Evolutionary conservation across 805 yeast species (phyloP), one percentile per base, ranked within the genome.

Genomic region (Ogataea wickerhamii): DNA sequence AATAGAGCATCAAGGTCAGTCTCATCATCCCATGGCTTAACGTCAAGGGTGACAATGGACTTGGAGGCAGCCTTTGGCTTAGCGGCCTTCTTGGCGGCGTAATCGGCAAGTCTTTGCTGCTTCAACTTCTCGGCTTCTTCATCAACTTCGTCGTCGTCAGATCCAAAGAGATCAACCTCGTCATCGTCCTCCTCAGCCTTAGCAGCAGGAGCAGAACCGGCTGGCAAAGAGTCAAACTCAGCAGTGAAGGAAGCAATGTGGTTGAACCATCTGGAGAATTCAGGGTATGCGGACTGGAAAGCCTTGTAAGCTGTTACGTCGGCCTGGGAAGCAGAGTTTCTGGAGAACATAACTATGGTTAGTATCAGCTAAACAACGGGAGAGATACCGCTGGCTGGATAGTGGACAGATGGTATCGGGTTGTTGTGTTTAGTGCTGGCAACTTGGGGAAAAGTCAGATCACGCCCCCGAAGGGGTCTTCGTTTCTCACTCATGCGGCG

Each of bases 21-120:
- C 79, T 93, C 98, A 64, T 93, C 98, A 72, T 93, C 98, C 99
- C 99, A 93, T 74, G 97, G 98, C 82, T 93, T 93, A 60, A 93
- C 95, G 60, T 93, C 98, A 60, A 93, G 65, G 63, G 99, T 91
- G 63, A 93, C 96, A 56, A 88, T 74, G 47, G 97, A 87, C 79
- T 93, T 93, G 65, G 98, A 97, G 71, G 96, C 96, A 62, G 98
- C 88, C 80, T 88, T 88, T 61, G 98, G 87, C 67, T 94, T 94
- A 56, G 91, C 82, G 55, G 96, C 96, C 83, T 93, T 93, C 82
- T 84, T 88, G 63, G 94, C 96, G 64, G 87, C 85, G 81, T 93
- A 93, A 68, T 81, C 96, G 68, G 96, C 98, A 63, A 93, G 73
- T 83, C 99, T 88, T 78, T 91, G 78, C 71, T 87, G 94, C 82